Percentiles rank a stretch among this genome's conserved stretches.
These are phyloP conservation scores for Monosporascus cannonballus DNA, from an alignment of 2,329 filamentous ascomycete genomes.

Conservation along the genomic window DNA sequence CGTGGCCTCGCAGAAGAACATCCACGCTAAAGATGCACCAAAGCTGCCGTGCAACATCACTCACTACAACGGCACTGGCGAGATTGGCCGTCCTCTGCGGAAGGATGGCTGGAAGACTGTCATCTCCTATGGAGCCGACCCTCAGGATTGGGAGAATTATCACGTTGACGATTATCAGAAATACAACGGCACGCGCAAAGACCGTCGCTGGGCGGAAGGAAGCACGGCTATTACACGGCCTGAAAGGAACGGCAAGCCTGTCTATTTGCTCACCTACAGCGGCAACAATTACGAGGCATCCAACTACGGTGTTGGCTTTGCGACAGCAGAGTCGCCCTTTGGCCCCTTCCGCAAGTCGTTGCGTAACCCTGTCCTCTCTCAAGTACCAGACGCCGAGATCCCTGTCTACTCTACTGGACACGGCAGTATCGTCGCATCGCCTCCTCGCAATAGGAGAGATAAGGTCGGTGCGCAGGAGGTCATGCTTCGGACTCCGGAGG, in stretches of 20 bases:
- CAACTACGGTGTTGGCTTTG: slow-evolving; percentile 31
- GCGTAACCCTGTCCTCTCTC: slow-evolving; percentile 26
- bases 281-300: slow-evolving; percentile 12
- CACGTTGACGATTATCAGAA: slow-evolving; percentile 28
- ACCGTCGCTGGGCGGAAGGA: slow-evolving; percentile 31
- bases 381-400: slow-evolving; percentile 19
- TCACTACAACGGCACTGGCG: slow-evolving; percentile 29
- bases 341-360: slow-evolving; percentile 28
- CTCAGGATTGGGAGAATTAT: slow-evolving; percentile 30
- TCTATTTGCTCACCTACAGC: slow-evolving; percentile 27
- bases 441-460: slow-evolving; percentile 11
- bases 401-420: slow-evolving; percentile 30
- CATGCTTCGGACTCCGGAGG: slow-evolving; percentile 21
- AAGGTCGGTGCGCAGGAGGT: slow-evolving; percentile 25
- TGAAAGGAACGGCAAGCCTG: slow-evolving; percentile 12
- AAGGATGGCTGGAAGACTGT: slow-evolving; percentile 32
- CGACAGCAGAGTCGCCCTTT: slow-evolving; percentile 24
- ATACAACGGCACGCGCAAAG: slow-evolving; percentile 29
- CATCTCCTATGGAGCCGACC: slow-evolving; percentile 29
- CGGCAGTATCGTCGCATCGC: slow-evolving; percentile 28
- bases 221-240: slow-evolving; percentile 24
- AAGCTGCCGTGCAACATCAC: slow-evolving; percentile 23
- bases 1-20: slow-evolving; percentile 20
- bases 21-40: slow-evolving; percentile 21
- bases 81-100: slow-evolving; percentile 26